Evolutionary conservation across 192 early-diverging fungal genomes (phyloP).

Genomic region (Coemansia sp.): DNA sequence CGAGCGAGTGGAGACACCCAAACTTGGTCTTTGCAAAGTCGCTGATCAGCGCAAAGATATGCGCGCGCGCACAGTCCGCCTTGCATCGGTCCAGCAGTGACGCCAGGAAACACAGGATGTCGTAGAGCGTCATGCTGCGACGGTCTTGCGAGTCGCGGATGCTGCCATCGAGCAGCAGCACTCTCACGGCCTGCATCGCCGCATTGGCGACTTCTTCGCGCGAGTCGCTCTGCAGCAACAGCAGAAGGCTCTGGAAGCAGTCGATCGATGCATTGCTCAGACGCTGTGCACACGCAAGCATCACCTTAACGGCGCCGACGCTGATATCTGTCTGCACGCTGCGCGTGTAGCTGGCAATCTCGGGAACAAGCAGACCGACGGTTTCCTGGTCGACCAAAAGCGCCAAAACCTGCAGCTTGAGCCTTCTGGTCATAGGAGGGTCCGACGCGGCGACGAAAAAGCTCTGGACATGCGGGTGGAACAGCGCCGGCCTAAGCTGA

Average conservation of each 20-base stretch:
- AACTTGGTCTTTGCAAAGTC: slow-evolving; percentile 66
- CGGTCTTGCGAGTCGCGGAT: slow-evolving; percentile 37
- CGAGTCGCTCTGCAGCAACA: slow-evolving; percentile 20
- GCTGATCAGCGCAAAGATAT: slow-evolving; percentile 83
- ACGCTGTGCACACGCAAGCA: slow-evolving; percentile 42
- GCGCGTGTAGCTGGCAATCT: slow-evolving; percentile 59
- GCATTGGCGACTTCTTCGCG: slow-evolving; percentile 20
- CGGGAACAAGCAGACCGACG: slow-evolving; percentile 64
- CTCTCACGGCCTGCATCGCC: slow-evolving; percentile 34
- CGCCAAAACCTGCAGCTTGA: slow-evolving; percentile 84
- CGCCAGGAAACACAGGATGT: slow-evolving; percentile 40
- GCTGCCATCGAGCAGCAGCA: slow-evolving; percentile 37
- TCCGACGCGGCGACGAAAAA: slow-evolving; percentile 82
- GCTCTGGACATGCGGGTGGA: slow-evolving; percentile 67
- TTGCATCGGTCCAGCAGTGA: slow-evolving; percentile 17
- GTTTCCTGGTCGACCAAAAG: slow-evolving; percentile 66
- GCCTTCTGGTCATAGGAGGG: slow-evolving; percentile 68
- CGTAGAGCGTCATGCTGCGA: slow-evolving; percentile 41
- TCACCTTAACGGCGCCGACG: slow-evolving; percentile 28
- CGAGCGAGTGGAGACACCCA: slow-evolving; percentile 63
- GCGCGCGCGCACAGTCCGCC: slow-evolving; percentile 66
- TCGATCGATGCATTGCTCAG: slow-evolving; percentile 49
- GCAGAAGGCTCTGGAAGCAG: slow-evolving; percentile 45
- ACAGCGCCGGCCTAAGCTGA: slow-evolving; percentile 61
- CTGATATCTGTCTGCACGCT: slow-evolving; percentile 25